Conservation (phyloP, 1,139 yeast genomes). For the Pichia sp. region DNA sequence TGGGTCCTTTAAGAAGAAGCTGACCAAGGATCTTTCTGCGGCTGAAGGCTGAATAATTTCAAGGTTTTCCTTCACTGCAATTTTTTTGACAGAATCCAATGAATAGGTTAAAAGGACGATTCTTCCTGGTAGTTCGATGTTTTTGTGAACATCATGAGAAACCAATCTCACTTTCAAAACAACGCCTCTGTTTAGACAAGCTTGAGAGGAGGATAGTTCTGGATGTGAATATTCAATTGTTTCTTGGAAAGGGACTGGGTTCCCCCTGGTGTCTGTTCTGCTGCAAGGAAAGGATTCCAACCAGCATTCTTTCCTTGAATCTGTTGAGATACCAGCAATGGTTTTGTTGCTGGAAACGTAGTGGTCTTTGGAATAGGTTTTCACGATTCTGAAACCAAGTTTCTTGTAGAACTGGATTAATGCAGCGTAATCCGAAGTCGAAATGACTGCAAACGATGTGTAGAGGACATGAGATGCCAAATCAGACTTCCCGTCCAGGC, state of each 20-base stretch:
- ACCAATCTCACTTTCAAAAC: constrained; percentile 58
- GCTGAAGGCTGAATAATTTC: constrained; percentile 22
- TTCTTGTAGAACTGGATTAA: constrained; percentile 50
- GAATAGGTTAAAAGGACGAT: constrained; percentile 52
- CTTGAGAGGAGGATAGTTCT: constrained; percentile 35
- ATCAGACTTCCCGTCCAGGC: background rate
- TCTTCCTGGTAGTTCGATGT: constrained; percentile 33
- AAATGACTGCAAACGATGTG: constrained; percentile 56
- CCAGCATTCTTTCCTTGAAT: constrained; percentile 68
- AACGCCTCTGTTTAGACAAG: constrained; percentile 41
- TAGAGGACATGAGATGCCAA: constrained; percentile 9
- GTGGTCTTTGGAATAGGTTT: constrained; percentile 50
- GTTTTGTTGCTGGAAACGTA: constrained; percentile 34
- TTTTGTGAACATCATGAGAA: constrained; percentile 36
- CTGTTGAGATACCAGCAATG: constrained; percentile 52
- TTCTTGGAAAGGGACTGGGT: constrained; percentile 28
- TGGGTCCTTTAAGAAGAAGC: constrained; percentile 47
- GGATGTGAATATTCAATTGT: constrained; percentile 42
- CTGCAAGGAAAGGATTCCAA: constrained; percentile 62
- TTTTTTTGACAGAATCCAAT: constrained; percentile 36
- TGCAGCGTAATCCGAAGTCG: constrained; percentile 41
- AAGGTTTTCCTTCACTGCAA: constrained; percentile 33
- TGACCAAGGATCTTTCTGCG: constrained; percentile 20
- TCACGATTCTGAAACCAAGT: constrained; percentile 57
- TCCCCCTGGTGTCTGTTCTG: constrained; percentile 33